phyloP scores from a whole-genome alignment of 2,329 filamentous ascomycete species.

The Pezicula carpinea region DNA sequence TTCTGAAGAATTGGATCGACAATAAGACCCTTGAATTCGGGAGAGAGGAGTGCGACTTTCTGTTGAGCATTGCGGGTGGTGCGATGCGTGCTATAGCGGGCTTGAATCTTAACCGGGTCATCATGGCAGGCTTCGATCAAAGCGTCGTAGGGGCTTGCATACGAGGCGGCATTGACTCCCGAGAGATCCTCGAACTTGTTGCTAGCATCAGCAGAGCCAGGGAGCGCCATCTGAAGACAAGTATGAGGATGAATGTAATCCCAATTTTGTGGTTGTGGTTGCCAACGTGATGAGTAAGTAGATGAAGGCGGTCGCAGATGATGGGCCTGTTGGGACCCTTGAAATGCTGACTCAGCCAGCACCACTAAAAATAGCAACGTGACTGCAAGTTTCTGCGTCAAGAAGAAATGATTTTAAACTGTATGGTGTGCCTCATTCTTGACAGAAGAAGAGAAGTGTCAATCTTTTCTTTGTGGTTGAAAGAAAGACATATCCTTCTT shows the following conservation, averaged over 20 bases:
- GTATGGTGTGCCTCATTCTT: too few relatives aligned
- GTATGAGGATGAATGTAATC: not conserved
- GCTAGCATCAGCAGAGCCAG: constrained; percentile 20
- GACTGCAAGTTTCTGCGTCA: too few relatives aligned
- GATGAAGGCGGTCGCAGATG: too few relatives aligned
- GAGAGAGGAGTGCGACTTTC: constrained; percentile 64
- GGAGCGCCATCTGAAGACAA: not conserved
- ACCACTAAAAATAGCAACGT: too few relatives aligned
- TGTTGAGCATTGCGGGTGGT: constrained; percentile 72
- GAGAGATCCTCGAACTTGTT: constrained; percentile 31
- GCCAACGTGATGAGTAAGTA: too few relatives aligned
- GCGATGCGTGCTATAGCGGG: constrained; percentile 66
- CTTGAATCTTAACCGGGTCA: constrained; percentile 27
- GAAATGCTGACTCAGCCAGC: too few relatives aligned
- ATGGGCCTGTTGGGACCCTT: too few relatives aligned
- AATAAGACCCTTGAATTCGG: constrained; percentile 64
- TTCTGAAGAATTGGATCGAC: constrained; percentile 73
- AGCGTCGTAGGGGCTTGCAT: constrained; percentile 29
- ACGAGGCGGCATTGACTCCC: constrained; percentile 23
- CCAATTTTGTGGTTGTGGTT: constrained; percentile 11
- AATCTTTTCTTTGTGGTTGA: too few relatives aligned
- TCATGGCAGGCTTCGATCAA: constrained; percentile 28
- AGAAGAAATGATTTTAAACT: too few relatives aligned
- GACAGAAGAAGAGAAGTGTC: too few relatives aligned
- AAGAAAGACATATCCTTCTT: too few relatives aligned